Conservation (phyloP, 106 monocot species). For the Xerophyta viscosa region DNA sequence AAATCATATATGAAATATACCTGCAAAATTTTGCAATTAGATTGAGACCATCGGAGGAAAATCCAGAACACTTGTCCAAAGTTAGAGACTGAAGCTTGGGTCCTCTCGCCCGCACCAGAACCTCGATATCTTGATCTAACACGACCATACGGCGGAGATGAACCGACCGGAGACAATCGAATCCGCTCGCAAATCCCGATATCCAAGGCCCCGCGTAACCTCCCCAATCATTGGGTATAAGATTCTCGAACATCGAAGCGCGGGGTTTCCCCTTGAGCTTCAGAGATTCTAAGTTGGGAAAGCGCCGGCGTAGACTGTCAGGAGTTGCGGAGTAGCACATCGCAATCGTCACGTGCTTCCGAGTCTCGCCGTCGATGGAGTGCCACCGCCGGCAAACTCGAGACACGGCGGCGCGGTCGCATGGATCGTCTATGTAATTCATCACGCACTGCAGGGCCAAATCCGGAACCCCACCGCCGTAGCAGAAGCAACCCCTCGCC, state of each 20-base stretch:
- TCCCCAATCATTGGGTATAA: constrained; percentile 92
- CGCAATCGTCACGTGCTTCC: constrained; percentile 91
- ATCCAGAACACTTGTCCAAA: constrained; percentile 89
- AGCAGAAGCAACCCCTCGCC: constrained; percentile 16
- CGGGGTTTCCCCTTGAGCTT: constrained; percentile 91
- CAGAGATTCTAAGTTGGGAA: constrained; percentile 74
- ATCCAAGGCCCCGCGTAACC: constrained; percentile 85
- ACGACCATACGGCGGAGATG: constrained; percentile 87
- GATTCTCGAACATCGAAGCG: constrained; percentile 88
- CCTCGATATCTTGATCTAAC: constrained; percentile 47
- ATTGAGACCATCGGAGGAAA: constrained; percentile 66
- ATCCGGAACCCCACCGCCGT: constrained; percentile 28
- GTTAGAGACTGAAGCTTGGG: constrained; percentile 47
- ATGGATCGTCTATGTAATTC: constrained; percentile 72
- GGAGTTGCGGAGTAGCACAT: constrained; percentile 80
- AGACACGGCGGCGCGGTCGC: constrained; percentile 72
- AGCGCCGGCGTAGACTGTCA: constrained; percentile 51
- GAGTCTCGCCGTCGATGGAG: constrained; percentile 45
- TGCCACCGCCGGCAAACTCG: constrained; percentile 75
- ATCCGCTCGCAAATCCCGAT: constrained; percentile 33
- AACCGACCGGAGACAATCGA: constrained; percentile 57
- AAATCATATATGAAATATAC: constrained; percentile 36
- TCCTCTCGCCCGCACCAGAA: constrained; percentile 46
- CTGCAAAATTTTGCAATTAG: constrained; percentile 64
- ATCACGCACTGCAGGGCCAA: constrained; percentile 63